These are phyloP conservation scores for Henckelia pumila DNA, from an alignment of 257 asterid genomes.

Conservation along the genomic window DNA sequence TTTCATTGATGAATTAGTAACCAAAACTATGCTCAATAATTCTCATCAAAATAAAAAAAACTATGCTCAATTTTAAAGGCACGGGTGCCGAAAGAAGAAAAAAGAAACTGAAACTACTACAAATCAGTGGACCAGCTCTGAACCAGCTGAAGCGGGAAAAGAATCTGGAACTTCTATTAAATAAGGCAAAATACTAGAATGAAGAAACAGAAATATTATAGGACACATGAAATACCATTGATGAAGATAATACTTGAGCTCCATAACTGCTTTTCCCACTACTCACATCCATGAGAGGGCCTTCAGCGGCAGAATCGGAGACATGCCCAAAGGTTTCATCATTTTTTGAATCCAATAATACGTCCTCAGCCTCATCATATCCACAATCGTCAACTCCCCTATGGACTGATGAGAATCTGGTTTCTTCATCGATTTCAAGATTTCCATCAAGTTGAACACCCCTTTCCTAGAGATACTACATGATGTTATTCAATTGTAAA, in stretches of 20 bases:
- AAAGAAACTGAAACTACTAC: conserved; percentile 6
- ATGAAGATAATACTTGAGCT: conserved; percentile 42
- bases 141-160: conserved; percentile 8
- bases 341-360: conserved; percentile 58
- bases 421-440: conserved; percentile 87
- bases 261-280: conserved; percentile 36
- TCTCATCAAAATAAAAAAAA: too few species aligned
- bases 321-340: conserved; percentile 80
- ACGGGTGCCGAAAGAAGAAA: conserved; percentile 1
- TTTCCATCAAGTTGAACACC: conserved; percentile 65
- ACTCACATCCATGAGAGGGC: conserved; percentile 36
- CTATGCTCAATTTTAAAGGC: not conserved
- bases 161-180: not conserved
- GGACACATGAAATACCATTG: conserved; percentile 37
- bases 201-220: conserved; percentile 12
- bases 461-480: conserved; percentile 65
- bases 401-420: conserved; percentile 74
- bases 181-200: conserved; percentile 9
- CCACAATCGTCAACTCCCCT: conserved; percentile 83
- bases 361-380: conserved; percentile 67
- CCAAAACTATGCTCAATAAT: not conserved
- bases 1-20: conserved; percentile 14
- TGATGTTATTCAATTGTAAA: not conserved
- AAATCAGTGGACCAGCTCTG: conserved; percentile 9
- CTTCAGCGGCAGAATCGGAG: conserved; percentile 41